Percentiles rank a stretch among this genome's conserved stretches.
phyloP scores from a whole-genome alignment of 1,139 yeast genomes.

The Pneumocystis carinii region DNA sequence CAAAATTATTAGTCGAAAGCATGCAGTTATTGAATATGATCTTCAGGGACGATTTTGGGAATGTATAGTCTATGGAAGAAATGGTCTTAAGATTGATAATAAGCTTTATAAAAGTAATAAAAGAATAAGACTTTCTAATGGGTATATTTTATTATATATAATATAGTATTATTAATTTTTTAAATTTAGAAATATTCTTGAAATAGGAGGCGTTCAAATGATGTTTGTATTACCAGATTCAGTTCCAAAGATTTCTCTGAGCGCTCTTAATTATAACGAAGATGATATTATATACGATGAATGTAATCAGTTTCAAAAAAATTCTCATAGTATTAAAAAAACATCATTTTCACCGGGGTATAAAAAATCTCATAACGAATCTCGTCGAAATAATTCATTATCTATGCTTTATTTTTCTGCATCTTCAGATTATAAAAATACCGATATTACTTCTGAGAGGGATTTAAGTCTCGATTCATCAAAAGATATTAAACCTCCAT shows the following conservation, averaged over 20 bases:
- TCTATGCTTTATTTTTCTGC: not conserved
- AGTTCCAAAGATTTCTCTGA: constrained; percentile 33
- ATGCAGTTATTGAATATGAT: constrained; percentile 72
- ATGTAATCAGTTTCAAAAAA: not conserved
- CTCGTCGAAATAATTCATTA: not conserved
- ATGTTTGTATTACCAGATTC: constrained; percentile 93
- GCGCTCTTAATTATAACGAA: constrained; percentile 1
- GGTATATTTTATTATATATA: constrained; percentile 22
- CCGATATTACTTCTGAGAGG: constrained; percentile 27
- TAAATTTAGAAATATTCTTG: constrained; percentile 43
- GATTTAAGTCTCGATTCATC: constrained; percentile 27
- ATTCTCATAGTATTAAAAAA: not conserved
- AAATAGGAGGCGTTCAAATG: constrained; percentile 96
- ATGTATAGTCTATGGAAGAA: constrained; percentile 64
- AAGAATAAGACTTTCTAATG: constrained; percentile 49
- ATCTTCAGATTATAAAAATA: constrained; percentile 1
- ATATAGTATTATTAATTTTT: not conserved
- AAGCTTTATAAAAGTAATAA: constrained; percentile 37
- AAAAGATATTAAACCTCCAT: constrained; percentile 90
- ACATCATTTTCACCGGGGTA: not conserved
- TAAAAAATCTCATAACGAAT: not conserved
- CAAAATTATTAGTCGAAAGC: constrained; percentile 81
- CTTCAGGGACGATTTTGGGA: constrained; percentile 71
- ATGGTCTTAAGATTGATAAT: constrained; percentile 76
- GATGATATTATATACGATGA: constrained; percentile 3